These are phyloP conservation scores for Xylaria polymorpha DNA, from an alignment of 2,329 filamentous ascomycete species.

Conservation along the genomic window DNA sequence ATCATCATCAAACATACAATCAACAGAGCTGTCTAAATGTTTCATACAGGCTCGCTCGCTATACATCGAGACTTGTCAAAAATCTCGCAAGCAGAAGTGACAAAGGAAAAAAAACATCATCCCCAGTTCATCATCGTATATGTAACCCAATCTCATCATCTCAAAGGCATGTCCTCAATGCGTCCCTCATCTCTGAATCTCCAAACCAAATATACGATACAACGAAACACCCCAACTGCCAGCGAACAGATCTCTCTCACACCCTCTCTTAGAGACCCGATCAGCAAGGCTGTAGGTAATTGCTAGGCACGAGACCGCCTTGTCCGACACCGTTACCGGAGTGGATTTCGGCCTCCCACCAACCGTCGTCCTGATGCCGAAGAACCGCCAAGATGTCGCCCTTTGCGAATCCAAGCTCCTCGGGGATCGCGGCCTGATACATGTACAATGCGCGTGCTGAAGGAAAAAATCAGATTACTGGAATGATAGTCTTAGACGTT, in stretches of 20 bases:
- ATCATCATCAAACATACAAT: conserved; percentile 17
- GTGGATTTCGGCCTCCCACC: conserved; percentile 98
- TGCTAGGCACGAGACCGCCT: conserved; percentile 73
- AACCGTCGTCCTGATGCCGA: conserved; percentile 94
- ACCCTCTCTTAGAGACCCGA: not conserved
- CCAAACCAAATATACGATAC: not conserved
- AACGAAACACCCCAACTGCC: not conserved
- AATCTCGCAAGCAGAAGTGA: conserved; percentile 17
- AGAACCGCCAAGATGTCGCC: conserved; percentile 91
- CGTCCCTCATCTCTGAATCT: not conserved
- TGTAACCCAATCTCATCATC: conserved; percentile 25
- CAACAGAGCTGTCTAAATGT: conserved; percentile 12
- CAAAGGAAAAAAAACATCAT: conserved; percentile 9
- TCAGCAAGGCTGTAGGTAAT: conserved; percentile 67
- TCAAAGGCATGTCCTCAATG: conserved; percentile 14
- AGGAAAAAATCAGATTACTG: conserved; percentile 39
- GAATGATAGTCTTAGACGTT: too few relatives aligned
- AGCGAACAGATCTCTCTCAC: not conserved
- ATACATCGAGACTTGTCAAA: conserved; percentile 24
- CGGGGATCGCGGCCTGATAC: conserved; percentile 93
- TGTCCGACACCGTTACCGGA: conserved; percentile 67
- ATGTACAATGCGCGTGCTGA: conserved; percentile 92
- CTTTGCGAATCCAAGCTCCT: conserved; percentile 92
- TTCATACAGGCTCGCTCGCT: conserved; percentile 22
- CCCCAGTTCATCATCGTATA: conserved; percentile 27